Evolutionary conservation across 1,139 yeast species (phyloP).

Genomic region (Candida sojae): DNA sequence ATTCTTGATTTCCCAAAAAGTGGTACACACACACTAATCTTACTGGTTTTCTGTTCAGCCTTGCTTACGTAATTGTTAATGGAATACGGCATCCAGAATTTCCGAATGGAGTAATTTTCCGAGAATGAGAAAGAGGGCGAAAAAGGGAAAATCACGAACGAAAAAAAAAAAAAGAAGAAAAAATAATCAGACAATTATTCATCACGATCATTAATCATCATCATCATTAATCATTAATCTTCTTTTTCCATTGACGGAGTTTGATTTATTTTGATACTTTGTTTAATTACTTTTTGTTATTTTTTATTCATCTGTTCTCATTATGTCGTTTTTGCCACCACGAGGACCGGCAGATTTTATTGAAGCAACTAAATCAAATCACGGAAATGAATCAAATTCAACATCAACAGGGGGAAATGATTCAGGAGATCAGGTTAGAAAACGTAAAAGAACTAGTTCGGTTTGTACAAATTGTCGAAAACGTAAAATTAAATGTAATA

Average conservation of each 20-base stretch:
- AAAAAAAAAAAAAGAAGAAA: background rate
- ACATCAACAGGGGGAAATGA: background rate
- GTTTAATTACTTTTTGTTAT: background rate
- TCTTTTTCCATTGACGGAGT: too few relatives aligned
- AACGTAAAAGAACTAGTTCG: conserved; percentile 32
- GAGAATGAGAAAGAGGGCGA: background rate
- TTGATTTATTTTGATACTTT: background rate
- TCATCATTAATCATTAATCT: too few relatives aligned
- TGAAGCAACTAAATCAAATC: background rate
- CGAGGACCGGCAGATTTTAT: background rate
- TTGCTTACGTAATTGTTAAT: too few relatives aligned
- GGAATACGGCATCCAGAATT: background rate
- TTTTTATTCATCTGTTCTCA: background rate
- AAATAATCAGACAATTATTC: too few relatives aligned
- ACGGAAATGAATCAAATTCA: background rate
- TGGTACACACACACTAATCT: too few relatives aligned
- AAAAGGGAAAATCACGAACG: background rate
- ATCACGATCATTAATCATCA: too few relatives aligned
- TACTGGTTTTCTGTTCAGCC: too few relatives aligned
- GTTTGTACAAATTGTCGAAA: conserved; percentile 39
- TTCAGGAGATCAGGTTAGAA: conserved; percentile 14
- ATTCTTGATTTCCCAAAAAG: too few relatives aligned
- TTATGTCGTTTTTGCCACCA: conserved; percentile 1
- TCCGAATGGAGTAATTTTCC: background rate
- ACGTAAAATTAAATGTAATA: conserved; percentile 41